Conservation (phyloP, 75 land plant species). For the Adiantum capillusveneris region DNA sequence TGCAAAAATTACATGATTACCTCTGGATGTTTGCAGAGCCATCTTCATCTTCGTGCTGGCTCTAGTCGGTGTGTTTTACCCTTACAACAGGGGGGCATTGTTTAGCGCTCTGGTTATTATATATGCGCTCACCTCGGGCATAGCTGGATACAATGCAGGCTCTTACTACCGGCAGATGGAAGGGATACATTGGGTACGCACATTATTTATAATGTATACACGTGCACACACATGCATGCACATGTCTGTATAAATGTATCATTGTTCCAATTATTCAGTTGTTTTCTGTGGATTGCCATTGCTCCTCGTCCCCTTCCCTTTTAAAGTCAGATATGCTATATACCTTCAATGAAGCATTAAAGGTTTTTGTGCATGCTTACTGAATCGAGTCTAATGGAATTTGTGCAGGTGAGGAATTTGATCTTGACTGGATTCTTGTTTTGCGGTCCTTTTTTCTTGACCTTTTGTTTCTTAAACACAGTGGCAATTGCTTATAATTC, state of each 20-base stretch:
- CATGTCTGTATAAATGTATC: no score
- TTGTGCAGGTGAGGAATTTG: slow-evolving; percentile 28
- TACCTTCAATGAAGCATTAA: slow-evolving; percentile 4
- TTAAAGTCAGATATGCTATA: no score
- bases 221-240: no score
- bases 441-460: slow-evolving; percentile 51
- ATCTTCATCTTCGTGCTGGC: slow-evolving; percentile 42
- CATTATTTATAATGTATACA: no score
- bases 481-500: slow-evolving; percentile 54
- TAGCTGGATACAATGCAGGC: slow-evolving; percentile 45
- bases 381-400: neutral
- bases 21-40: slow-evolving; percentile 5
- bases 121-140: slow-evolving; percentile 56
- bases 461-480: slow-evolving; percentile 51
- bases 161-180: slow-evolving; percentile 39
- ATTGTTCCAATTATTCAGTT: no score
- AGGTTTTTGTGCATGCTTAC: no score
- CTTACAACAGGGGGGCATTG: slow-evolving; percentile 52
- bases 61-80: slow-evolving; percentile 57
- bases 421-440: slow-evolving; percentile 58
- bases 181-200: slow-evolving; percentile 39
- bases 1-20: neutral
- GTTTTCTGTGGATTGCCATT: no score
- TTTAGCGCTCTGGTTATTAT: slow-evolving; percentile 53
- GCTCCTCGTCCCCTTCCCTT: no score